A percentile compares a stretch with the other conserved stretches of the same genome.
phyloP scores from a whole-genome alignment of 1,139 yeast species.

The Lodderomyces jiufengensis region DNA sequence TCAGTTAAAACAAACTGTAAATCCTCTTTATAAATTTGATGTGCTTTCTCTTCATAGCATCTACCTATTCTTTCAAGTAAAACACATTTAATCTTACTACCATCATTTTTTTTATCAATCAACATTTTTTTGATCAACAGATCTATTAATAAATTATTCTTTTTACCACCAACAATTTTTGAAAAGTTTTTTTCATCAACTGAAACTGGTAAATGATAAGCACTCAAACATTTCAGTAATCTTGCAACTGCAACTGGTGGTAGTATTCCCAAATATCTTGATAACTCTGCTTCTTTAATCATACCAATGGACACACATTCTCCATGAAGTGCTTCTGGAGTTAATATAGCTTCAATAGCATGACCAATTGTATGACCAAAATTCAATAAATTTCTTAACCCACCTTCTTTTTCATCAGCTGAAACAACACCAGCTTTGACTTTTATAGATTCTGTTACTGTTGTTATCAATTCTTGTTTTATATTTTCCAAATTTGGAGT shows the following conservation, averaged over 20 bases:
- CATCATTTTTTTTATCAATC: conserved; percentile 95
- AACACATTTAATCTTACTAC: conserved; percentile 83
- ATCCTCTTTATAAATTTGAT: conserved; percentile 75
- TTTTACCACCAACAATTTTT: conserved; percentile 63
- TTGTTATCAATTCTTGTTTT: conserved; percentile 66
- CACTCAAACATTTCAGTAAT: conserved; percentile 72
- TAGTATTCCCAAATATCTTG: conserved; percentile 83
- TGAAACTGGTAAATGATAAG: conserved; percentile 82
- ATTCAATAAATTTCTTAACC: conserved; percentile 84
- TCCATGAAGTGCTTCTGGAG: conserved; percentile 96
- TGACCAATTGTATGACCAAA: conserved; percentile 98
- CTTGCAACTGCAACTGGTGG: conserved; percentile 95
- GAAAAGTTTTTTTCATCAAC: conserved; percentile 66
- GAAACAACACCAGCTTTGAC: conserved; percentile 96
- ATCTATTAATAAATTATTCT: conserved; percentile 64
- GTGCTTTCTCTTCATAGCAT: conserved; percentile 87
- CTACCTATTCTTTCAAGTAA: conserved; percentile 80
- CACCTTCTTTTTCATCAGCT: conserved; percentile 93
- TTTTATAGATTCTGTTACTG: conserved; percentile 80
- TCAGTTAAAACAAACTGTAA: conserved; percentile 82
- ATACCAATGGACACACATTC: conserved; percentile 97
- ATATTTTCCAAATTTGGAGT: conserved; percentile 60
- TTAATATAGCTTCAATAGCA: conserved; percentile 93
- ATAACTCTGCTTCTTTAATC: conserved; percentile 89
- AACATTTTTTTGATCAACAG: conserved; percentile 79